Evolutionary conservation across 1,284 basidiomycete species (phyloP), one percentile per base, ranked within the genome.

Genomic region (Heterobasidion parviporum): DNA sequence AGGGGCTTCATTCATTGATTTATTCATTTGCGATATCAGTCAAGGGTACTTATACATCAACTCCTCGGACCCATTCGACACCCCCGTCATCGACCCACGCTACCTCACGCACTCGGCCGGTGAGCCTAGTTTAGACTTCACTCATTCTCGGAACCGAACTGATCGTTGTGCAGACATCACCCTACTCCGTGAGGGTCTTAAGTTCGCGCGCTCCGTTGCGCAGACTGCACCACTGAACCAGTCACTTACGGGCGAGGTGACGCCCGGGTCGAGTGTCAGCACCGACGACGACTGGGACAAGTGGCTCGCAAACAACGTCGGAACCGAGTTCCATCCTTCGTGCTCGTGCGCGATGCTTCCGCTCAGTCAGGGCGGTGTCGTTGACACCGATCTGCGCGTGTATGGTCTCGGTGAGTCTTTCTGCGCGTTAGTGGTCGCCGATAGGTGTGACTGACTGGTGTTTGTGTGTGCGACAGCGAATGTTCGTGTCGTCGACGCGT

Each of bases 321-420:
- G 69, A 6, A 77, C 75, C 7, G 74, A 75, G 65, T 84, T 68
- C 62, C 83, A 85, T 70, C 83, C 84, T 1, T 73, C 77, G 33
- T 79, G 79, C 58, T 78, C 84, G 18, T 81, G 78, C 60, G 75
- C 82, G 3, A 87, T 87, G 85, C 70, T 87, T 45, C 85, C 85
- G 4, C 69, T 73, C 60, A 70, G 70, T 38, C 66, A 74, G 57
- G 86, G 85, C 50, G 86, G 85, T 61, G 85, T 88, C 50, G 84
- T 89, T 49, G 81, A 82, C 66, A 69, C 80, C 18, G 72, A 79
- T 55, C 69, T 89, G 44, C 72, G 73, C 62, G 85, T 88, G 8
- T 84, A 87, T 67, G 85, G 85, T 36, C 74, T 78, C 18, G 61
- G 66, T 63, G 54, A 41, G 59, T 58, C 43, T n/a, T 32, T 44